Percentiles rank a stretch among this genome's conserved stretches.
Evolutionary conservation across 495 filamentous ascomycete species (phyloP).

Genomic region (Haplographium delicatum): DNA sequence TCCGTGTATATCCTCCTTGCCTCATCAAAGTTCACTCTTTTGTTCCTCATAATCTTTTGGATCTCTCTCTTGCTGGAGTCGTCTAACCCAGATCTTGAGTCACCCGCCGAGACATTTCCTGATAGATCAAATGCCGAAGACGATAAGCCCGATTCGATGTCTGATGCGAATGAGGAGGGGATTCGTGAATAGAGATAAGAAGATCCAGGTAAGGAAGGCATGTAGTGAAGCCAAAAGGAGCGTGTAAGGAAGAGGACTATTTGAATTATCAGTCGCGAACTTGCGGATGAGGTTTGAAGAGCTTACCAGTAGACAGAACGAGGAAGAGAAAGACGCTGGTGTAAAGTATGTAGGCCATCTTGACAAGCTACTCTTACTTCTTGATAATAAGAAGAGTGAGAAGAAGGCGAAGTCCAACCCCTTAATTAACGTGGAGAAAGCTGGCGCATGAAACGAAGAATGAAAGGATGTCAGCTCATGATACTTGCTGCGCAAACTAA

Average conservation of each 20-base stretch:
- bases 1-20: constrained; percentile 80
- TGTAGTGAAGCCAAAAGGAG: constrained; percentile 59
- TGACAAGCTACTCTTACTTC: background rate
- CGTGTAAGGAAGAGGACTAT: constrained; percentile 76
- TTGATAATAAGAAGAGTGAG: background rate
- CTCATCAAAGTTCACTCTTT: constrained; percentile 79
- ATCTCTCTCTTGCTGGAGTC: constrained; percentile 72
- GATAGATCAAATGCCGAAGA: constrained; percentile 75
- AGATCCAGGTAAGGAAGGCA: constrained; percentile 49
- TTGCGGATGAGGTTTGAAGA: constrained; percentile 13
- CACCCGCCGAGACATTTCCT: constrained; percentile 71
- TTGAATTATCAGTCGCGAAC: constrained; percentile 5
- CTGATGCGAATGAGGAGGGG: constrained; percentile 66
- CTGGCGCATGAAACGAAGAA: constrained; percentile 10
- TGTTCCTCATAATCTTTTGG: constrained; percentile 78
- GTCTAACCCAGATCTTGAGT: constrained; percentile 76
- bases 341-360: constrained; percentile 65
- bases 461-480: constrained; percentile 11
- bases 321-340: constrained; percentile 59
- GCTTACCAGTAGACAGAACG: constrained; percentile 52
- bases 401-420: background rate
- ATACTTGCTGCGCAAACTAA: background rate
- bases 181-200: constrained; percentile 61
- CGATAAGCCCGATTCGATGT: constrained; percentile 81
- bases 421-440: background rate